Base-by-base conservation (phyloP, 495 filamentous ascomycete species). In the Aspergillus ellipticus region DNA sequence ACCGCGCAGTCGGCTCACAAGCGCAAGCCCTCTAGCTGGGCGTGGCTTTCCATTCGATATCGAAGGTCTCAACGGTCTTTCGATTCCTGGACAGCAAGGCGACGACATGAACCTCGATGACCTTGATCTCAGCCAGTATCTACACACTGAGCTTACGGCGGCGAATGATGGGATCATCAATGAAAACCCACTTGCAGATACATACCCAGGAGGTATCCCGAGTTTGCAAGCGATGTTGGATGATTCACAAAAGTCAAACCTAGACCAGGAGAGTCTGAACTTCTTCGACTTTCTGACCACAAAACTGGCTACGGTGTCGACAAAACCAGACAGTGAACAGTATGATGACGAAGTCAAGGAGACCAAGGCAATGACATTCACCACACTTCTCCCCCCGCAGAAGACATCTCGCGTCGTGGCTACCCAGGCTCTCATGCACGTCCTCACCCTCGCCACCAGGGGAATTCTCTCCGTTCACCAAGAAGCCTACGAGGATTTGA, bases 371-470 rank as follows among this genome's bases (percentile, higher is more conserved):
- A 72, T 84, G 24, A 35, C 68, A 0, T 90, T 95, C 63, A 81
- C 83, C 48, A 68, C 80, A 21, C 63, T 92, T 13, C 74, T 89
- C 17, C 79, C 85, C 20, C 77, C 78, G 1, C 54, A 49, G 20
- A 66, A 77, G 21, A 83, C 84, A 35, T 79, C 73, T 24, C 74
- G 73, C 13, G 68, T 77, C 15, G 82, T 90, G 0, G 88, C 87
- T 35, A 85, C 85, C 8, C 87, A 91, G 61, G 89, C 79, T 1
- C 78, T 95, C 55, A 81, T 88, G 68, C 85, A 93, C 69, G 77
- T 85, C 11, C 79, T 95, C 15, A 75, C 80, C 16, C 82, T 93
- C 7, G 85, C 81, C 9, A 90, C 85, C 9, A 88, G 83, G 72
- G 78, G 76, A 0, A 62, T 83, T 49, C 35, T 76, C 7, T 21